Base-by-base conservation (phyloP, 169 alveolate genomes). In the Cystoisospora suis region DNA sequence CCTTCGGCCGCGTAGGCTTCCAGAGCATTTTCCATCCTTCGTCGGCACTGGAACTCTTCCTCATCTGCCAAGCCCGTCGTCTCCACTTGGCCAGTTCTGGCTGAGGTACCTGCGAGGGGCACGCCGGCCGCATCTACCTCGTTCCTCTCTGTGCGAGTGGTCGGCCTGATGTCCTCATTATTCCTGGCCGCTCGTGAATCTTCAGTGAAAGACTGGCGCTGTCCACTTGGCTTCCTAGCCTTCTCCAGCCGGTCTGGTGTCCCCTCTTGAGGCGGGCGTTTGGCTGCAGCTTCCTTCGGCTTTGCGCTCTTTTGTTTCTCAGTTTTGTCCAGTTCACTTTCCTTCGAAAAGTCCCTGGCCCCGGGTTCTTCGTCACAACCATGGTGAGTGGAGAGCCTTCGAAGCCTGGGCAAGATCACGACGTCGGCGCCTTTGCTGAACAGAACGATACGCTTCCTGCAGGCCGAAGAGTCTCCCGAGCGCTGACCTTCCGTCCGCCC, bases 351-450 rank as follows among this genome's bases (percentile, higher is more conserved):
- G n/a, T n/a, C n/a, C n/a, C n/a, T n/a, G n/a, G n/a, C n/a, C n/a
- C n/a, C n/a, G n/a, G n/a, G 23, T 9, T 34, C n/a, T 58, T 2
- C n/a, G 3, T 58, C 65, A 9, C n/a, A 20, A 53, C 65, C n/a
- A 9, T 53, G 9, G 9, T 20, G n/a, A 53, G n/a, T 58, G 5
- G 3, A 29, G 7, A 4, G 42, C 77, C 5, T 36, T 1, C 77
- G 92, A 53, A 97, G 90, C 46, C 96, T 93, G 34, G 95, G 95
- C 65, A 96, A 23, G 96, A 98, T 97, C 3, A 96, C 97, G 36
- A 97, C 94, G 91, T 98, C 99, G 47, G 99, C 99, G 23, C 99
- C 99, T 92, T 98, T 98, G 45, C 97, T 94, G 89, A 96, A 44
- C 15, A 83, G 77, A 3, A 83, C 40, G 29, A 83, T 46, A 2